Percentiles rank a stretch among this genome's conserved stretches.
Evolutionary conservation across 2,329 filamentous ascomycete genomes (phyloP).

Genomic region (Macrophomina pseudophaseolina): DNA sequence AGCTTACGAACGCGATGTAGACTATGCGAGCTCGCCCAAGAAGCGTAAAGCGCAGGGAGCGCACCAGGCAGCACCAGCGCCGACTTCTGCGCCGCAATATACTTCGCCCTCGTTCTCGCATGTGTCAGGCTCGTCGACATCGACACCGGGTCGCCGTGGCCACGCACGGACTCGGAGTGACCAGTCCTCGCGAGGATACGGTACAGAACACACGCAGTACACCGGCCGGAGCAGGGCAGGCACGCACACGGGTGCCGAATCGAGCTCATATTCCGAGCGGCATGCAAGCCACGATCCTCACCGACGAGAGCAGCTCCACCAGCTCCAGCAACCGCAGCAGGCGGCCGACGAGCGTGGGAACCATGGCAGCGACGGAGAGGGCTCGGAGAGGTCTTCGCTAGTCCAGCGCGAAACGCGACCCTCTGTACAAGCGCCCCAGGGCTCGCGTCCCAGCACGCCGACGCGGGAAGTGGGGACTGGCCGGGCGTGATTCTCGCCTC

Average conservation of each 20-base stretch:
- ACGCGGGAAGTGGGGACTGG: conserved; percentile 21
- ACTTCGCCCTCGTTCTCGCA: conserved; percentile 27
- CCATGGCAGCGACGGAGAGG: conserved; percentile 13
- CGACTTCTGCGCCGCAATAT: conserved; percentile 56
- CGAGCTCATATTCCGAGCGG: conserved; percentile 19
- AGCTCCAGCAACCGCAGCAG: conserved; percentile 12
- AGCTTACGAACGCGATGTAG: conserved; percentile 57
- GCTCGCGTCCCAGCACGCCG: conserved; percentile 23
- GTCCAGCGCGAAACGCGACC: conserved; percentile 23
- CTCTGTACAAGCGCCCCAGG: conserved; percentile 17
- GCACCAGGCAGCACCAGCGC: conserved; percentile 58
- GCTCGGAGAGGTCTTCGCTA: conserved; percentile 19
- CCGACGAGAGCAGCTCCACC: conserved; percentile 13
- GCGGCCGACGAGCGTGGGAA: conserved; percentile 5
- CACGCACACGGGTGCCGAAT: conserved; percentile 26
- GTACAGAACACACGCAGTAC: conserved; percentile 20
- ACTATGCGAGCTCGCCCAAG: conserved; percentile 76
- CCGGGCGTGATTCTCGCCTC: conserved; percentile 9
- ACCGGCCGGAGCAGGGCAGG: conserved; percentile 21
- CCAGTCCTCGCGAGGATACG: conserved; percentile 19
- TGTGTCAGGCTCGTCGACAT: conserved; percentile 25
- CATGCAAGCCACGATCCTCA: conserved; percentile 25
- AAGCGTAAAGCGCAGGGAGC: conserved; percentile 76
- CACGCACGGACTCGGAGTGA: conserved; percentile 27
- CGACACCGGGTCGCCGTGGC: conserved; percentile 20